Percentiles rank a stretch among this genome's conserved stretches.
Evolutionary conservation across 139 green algal species (phyloP).

Genomic region (Tetradesmus lagerheimii): DNA sequence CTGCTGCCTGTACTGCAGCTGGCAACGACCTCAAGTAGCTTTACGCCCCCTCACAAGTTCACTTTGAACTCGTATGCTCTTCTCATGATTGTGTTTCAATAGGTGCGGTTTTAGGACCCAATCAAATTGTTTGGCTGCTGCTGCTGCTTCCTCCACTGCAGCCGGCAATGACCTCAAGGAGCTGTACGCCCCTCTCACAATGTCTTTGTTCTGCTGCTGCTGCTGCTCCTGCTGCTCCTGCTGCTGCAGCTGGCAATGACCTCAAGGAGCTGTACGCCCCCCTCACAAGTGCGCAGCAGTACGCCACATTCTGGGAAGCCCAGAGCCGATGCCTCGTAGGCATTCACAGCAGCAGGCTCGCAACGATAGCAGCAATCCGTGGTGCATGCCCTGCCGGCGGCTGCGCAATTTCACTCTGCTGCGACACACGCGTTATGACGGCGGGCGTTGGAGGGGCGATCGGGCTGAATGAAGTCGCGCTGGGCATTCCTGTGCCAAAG

Average conservation of each 20-base stretch:
- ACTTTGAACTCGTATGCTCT: too few relatives aligned
- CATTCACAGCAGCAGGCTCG: conserved; percentile 77
- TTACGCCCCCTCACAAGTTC: conserved; percentile 80
- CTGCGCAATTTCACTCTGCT: conserved; percentile 90
- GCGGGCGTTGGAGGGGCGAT: conserved; percentile 68
- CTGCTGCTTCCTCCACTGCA: neutral
- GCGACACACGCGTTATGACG: conserved; percentile 90
- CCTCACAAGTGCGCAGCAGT: conserved; percentile 66
- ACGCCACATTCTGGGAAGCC: conserved; percentile 80
- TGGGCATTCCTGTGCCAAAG: conserved; percentile 92
- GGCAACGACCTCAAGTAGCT: conserved; percentile 82
- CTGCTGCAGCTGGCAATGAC: conserved; percentile 64
- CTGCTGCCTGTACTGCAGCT: neutral
- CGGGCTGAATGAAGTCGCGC: conserved; percentile 86
- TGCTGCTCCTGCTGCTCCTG: neutral
- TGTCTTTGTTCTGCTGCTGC: neutral
- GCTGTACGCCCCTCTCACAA: conserved; percentile 87
- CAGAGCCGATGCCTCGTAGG: conserved; percentile 82
- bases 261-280: conserved; percentile 87
- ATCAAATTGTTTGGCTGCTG: neutral
- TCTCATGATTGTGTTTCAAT: too few relatives aligned
- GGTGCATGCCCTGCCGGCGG: conserved; percentile 94
- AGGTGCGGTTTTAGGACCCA: too few relatives aligned
- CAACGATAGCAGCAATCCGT: conserved; percentile 87
- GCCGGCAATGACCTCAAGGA: conserved; percentile 76